These are phyloP conservation scores for Xylaria digitata DNA, from an alignment of 2,329 filamentous ascomycete genomes.

Conservation along the genomic window DNA sequence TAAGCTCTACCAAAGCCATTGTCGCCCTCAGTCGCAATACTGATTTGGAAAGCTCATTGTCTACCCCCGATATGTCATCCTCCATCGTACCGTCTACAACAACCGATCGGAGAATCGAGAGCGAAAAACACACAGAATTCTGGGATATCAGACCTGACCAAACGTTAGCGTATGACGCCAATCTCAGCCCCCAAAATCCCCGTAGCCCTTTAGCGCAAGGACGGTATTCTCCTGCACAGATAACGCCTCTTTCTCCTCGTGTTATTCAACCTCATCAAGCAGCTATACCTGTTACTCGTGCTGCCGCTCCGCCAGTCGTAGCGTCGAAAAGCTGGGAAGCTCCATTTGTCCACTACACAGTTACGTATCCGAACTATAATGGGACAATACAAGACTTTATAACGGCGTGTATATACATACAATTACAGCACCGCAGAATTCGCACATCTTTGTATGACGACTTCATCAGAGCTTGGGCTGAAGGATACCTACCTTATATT, in stretches of 20 bases:
- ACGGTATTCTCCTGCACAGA: conserved; percentile 36
- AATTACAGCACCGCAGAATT: conserved; percentile 43
- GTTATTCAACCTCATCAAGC: conserved; percentile 24
- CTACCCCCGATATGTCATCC: conserved; percentile 40
- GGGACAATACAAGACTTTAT: conserved; percentile 49
- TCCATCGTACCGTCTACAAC: conserved; percentile 48
- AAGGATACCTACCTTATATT: conserved; percentile 50
- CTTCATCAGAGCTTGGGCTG: conserved; percentile 51
- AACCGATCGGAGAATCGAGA: conserved; percentile 17
- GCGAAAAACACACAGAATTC: conserved; percentile 18
- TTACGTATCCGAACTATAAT: conserved; percentile 48
- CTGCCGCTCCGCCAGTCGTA: conserved; percentile 3
- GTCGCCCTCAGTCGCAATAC: not conserved
- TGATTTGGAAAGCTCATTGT: conserved; percentile 38
- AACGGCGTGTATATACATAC: conserved; percentile 49
- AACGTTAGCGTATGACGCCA: conserved; percentile 5
- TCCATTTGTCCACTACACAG: conserved; percentile 47
- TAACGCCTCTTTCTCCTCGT: conserved; percentile 28
- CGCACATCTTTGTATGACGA: conserved; percentile 51
- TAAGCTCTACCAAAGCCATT: not conserved
- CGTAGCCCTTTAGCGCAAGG: conserved; percentile 9
- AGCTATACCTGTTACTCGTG: not conserved
- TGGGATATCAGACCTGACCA: conserved; percentile 15
- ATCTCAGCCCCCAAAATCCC: not conserved
- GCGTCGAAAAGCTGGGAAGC: conserved; percentile 26